A percentile compares a stretch with the other conserved stretches of the same genome.
phyloP scores from a whole-genome alignment of 1,139 yeast species.

The Wickerhamomyces sp. region DNA sequence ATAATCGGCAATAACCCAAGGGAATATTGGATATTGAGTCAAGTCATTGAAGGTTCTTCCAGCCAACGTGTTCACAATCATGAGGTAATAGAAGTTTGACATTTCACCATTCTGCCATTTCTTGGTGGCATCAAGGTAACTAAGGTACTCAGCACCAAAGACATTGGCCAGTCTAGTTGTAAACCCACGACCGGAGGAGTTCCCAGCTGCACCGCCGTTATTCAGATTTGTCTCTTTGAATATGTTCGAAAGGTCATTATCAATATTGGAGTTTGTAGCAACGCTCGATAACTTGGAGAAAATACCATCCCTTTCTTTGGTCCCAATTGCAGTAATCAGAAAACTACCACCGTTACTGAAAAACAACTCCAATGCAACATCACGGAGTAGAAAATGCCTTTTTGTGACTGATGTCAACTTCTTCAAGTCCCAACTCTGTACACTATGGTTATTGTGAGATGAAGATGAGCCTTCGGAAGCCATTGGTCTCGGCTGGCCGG shows the following conservation, averaged over 20 bases:
- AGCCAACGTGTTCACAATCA: conserved; percentile 74
- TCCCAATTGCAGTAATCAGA: conserved; percentile 50
- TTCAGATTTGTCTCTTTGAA: conserved; percentile 39
- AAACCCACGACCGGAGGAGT: conserved; percentile 23
- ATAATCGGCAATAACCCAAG: conserved; percentile 85
- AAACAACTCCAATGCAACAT: conserved; percentile 73
- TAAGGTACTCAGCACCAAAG: conserved; percentile 30
- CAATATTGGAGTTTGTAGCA: conserved; percentile 41
- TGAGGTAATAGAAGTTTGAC: conserved; percentile 75
- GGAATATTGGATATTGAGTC: conserved; percentile 86
- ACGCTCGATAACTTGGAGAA: conserved; percentile 42
- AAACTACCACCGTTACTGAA: conserved; percentile 69
- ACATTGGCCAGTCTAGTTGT: conserved; percentile 37
- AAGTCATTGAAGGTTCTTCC: conserved; percentile 84
- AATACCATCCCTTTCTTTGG: conserved; percentile 50
- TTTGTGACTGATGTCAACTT: conserved; percentile 61
- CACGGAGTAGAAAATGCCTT: conserved; percentile 68
- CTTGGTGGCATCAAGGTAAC: conserved; percentile 49
- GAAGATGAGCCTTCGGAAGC: conserved; percentile 16
- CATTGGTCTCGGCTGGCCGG: conserved; percentile 28
- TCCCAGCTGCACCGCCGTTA: conserved; percentile 21
- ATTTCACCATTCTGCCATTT: conserved; percentile 74
- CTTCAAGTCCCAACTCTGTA: conserved; percentile 51
- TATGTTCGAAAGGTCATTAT: conserved; percentile 47
- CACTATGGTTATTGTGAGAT: conserved; percentile 35